Conservation (phyloP, 1,284 basidiomycete species). For the Ustilago tritici region DNA sequence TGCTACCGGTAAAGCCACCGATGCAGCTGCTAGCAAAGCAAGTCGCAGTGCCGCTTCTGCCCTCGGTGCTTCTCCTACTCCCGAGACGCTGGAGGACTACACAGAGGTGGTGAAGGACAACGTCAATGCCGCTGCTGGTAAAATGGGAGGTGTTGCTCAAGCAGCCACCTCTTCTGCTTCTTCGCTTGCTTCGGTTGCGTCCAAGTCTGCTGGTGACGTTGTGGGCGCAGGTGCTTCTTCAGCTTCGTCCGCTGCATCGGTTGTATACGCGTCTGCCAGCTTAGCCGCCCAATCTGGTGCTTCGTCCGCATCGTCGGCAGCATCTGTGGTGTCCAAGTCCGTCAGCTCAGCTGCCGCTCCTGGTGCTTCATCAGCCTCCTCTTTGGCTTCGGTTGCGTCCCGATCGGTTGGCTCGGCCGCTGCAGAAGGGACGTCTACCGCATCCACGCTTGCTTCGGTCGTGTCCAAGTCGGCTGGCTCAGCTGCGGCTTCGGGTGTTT, state of each 20-base stretch:
- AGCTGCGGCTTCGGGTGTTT: background rate
- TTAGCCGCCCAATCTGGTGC: background rate
- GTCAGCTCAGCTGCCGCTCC: constrained; percentile 11
- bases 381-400: background rate
- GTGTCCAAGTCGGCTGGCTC: background rate
- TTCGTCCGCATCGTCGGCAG: background rate
- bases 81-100: constrained; percentile 30
- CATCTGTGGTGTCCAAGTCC: constrained; percentile 10
- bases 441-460: background rate
- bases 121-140: background rate
- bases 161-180: constrained; percentile 7
- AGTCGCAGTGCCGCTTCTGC: constrained; percentile 35
- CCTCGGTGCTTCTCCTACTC: constrained; percentile 31
- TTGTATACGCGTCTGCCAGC: constrained; percentile 3
- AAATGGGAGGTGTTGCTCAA: constrained; percentile 3
- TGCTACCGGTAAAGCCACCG: constrained; percentile 16
- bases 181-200: constrained; percentile 2
- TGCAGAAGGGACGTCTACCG: background rate
- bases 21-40: constrained; percentile 20
- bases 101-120: constrained; percentile 12
- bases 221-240: background rate
- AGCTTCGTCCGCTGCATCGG: constrained; percentile 14
- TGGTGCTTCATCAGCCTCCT: constrained; percentile 14
- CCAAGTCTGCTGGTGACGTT: constrained; percentile 4
- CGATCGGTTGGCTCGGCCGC: background rate